phyloP scores from a whole-genome alignment of 208 protist genomes.

The Naegleria fowleri region DNA sequence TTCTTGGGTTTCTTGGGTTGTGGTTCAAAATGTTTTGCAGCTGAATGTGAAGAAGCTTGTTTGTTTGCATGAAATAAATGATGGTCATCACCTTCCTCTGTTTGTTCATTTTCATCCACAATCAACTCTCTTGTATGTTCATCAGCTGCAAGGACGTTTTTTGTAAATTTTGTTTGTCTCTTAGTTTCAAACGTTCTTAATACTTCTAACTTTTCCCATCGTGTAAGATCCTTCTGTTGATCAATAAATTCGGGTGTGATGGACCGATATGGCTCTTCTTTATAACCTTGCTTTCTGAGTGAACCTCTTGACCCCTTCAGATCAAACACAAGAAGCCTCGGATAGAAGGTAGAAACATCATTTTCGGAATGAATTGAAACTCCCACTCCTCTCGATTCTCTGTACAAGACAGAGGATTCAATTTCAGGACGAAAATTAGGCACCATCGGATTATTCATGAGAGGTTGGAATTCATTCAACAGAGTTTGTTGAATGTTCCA shows the following conservation, averaged over 20 bases:
- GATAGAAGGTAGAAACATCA: not conserved
- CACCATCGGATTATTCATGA: not conserved
- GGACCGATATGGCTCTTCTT: not conserved
- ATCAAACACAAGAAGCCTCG: slow-evolving; percentile 10
- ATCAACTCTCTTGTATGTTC: not conserved
- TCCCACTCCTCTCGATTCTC: not conserved
- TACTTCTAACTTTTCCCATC: not conserved
- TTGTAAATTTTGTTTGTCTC: slow-evolving; percentile 17
- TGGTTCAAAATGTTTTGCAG: not conserved
- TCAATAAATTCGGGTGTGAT: not conserved
- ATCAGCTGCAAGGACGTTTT: not conserved
- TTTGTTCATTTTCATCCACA: not conserved
- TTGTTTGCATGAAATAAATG: too few species aligned
- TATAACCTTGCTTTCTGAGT: not conserved
- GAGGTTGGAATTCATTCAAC: not conserved
- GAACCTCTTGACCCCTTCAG: not conserved
- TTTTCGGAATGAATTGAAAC: not conserved
- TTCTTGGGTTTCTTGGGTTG: not conserved
- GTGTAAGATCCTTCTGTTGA: not conserved
- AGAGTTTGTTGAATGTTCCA: not conserved
- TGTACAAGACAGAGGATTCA: not conserved
- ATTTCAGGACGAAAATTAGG: not conserved
- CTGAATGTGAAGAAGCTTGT: not conserved
- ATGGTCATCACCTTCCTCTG: not conserved
- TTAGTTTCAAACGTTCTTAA: not conserved